These are phyloP conservation scores for Neonectria neomacrospora DNA, from an alignment of 2,329 filamentous ascomycete species.

Conservation along the genomic window DNA sequence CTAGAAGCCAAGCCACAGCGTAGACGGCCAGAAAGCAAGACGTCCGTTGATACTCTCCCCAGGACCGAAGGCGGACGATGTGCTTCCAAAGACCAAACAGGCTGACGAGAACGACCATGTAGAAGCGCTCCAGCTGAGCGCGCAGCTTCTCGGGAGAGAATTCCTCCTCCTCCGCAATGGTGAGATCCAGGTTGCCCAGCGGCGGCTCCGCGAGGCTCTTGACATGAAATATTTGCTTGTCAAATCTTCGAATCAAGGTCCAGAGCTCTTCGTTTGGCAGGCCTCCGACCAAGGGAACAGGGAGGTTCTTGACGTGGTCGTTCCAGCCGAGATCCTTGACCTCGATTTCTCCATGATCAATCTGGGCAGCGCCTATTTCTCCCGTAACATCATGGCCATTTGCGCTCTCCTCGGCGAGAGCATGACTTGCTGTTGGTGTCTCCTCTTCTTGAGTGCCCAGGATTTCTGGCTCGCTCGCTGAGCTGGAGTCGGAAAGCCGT, in stretches of 20 bases:
- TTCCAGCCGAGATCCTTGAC: conserved; percentile 53
- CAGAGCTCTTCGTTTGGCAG: conserved; percentile 12
- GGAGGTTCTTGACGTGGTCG: not conserved
- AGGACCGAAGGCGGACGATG: conserved; percentile 79
- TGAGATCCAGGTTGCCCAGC: conserved; percentile 70
- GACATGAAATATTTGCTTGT: conserved; percentile 17
- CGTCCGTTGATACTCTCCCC: conserved; percentile 78
- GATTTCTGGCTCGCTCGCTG: conserved; percentile 46
- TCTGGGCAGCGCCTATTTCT: conserved; percentile 58
- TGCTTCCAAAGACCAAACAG: conserved; percentile 77
- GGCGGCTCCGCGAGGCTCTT: conserved; percentile 13
- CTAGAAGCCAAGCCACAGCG: conserved; percentile 74
- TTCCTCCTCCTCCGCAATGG: conserved; percentile 83
- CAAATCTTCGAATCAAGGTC: conserved; percentile 14
- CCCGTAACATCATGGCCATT: conserved; percentile 47
- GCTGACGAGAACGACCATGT: conserved; percentile 80
- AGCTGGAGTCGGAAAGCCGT: conserved; percentile 30
- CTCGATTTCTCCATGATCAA: conserved; percentile 62
- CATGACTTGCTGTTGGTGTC: conserved; percentile 51
- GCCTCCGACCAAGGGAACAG: conserved; percentile 6
- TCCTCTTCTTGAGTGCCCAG: conserved; percentile 44
- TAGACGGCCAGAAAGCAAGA: conserved; percentile 69
- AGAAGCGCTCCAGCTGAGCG: conserved; percentile 80
- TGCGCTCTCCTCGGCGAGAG: conserved; percentile 48
- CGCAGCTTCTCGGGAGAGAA: conserved; percentile 87